Base-by-base conservation (phyloP, 2,329 filamentous ascomycete species). In the Arthrobotrys entomopaga region DNA sequence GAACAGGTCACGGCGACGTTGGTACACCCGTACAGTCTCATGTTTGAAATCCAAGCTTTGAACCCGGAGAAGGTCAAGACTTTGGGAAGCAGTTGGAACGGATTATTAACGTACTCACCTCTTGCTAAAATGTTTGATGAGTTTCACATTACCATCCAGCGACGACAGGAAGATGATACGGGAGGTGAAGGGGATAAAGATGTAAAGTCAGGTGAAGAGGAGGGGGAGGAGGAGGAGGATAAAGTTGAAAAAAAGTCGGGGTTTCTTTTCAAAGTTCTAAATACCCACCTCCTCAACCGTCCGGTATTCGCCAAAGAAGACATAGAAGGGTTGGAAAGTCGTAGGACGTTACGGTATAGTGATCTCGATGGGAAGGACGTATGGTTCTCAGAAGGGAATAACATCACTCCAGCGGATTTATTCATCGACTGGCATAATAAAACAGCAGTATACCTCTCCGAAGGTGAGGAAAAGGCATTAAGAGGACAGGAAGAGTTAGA, bases 11-110 rank as follows among this genome's bases (percentile, higher is more conserved):
- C 10, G 2, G 65, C 65, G 22, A 54, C 49, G 24, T 42, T 59
- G 15, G 52, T 69, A 19, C 60, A 69, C n/a, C 65, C 65, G n/a
- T 53, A 69, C 40, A 61, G 56, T n/a, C 10, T 40, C 11, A 69
- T 69, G 65, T 40, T 69, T 29, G 65, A 69, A 26, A 49, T 69
- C 8, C 16, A 22, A 1, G 22, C n/a, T 2, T 11, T 69, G 4
- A 34, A 49, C 11, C 16, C 58, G 24, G 48, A 26, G n/a, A 29
- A 53, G 1, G 56, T 69, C 16, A 54, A 48, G 19, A n/a, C 43
- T 29, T 8, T 69, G 6, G 52, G 29, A 1, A 46, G 65, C 5
- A 49, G 34, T 16, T 24, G 13, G 26, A 69, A 69, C 40, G 57
- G 40, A 1, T 48, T 69, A 16, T 20, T 69, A 7, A 53, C 61